These are phyloP conservation scores for Leccinum angustisporum DNA, from an alignment of 1,284 basidiomycete genomes.

Conservation along the genomic window DNA sequence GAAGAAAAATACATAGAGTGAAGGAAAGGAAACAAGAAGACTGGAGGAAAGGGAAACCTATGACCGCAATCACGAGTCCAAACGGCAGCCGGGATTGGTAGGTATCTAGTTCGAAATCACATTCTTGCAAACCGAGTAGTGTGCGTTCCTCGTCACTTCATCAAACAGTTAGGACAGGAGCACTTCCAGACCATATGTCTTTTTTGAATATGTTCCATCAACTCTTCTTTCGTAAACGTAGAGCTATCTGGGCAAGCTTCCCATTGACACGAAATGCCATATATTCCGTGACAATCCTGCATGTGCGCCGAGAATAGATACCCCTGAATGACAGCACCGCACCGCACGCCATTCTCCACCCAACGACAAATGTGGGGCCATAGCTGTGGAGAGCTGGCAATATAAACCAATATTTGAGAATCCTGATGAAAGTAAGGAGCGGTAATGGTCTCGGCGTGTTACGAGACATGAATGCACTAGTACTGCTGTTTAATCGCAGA, in stretches of 20 bases:
- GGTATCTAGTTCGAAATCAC: conserved; percentile 1
- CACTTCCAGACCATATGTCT: conserved; percentile 27
- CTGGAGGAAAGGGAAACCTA: not conserved
- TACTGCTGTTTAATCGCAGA: not conserved
- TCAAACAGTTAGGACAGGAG: conserved; percentile 21
- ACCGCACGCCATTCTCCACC: conserved; percentile 17
- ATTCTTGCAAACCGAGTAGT: conserved; percentile 14
- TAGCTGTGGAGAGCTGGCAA: conserved; percentile 31
- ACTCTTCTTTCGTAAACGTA: conserved; percentile 19
- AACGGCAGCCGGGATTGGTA: not conserved
- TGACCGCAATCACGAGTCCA: not conserved
- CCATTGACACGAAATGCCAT: conserved; percentile 23
- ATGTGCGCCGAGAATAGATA: conserved; percentile 19
- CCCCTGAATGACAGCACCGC: conserved; percentile 20
- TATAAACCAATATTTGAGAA: conserved; percentile 25
- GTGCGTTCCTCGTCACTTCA: conserved; percentile 21
- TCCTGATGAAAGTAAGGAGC: conserved; percentile 23
- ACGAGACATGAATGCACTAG: conserved; percentile 24
- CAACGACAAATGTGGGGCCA: conserved; percentile 26
- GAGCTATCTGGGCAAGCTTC: conserved; percentile 24
- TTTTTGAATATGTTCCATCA: conserved; percentile 30
- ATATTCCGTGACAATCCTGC: conserved; percentile 23
- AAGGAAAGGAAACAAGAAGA: not conserved
- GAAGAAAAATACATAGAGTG: not conserved
- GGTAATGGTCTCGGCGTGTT: not conserved